A percentile compares a stretch with the other conserved stretches of the same genome.
These are phyloP conservation scores for Isatis lusitanica DNA, from an alignment of 441 rosid genomes.

Conservation along the genomic window DNA sequence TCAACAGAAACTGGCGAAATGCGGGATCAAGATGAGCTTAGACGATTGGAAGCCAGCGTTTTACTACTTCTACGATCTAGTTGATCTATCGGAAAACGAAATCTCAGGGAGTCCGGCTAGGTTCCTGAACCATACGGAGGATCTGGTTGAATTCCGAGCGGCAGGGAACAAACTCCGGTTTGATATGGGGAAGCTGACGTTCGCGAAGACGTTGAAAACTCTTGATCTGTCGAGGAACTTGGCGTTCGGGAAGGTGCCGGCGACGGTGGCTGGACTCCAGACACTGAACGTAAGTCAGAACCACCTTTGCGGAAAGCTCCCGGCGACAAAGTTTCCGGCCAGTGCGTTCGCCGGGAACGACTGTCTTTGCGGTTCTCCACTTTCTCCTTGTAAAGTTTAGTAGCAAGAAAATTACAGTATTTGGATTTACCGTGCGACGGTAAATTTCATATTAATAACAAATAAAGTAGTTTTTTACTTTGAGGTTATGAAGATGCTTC, in stretches of 20 bases:
- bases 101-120: conserved; percentile 58
- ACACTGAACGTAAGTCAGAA: conserved; percentile 58
- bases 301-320: conserved; percentile 70
- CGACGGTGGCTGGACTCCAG: conserved; percentile 43
- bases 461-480: background rate
- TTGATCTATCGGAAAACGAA: conserved; percentile 69
- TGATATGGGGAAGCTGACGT: conserved; percentile 49
- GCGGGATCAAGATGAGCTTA: conserved; percentile 64
- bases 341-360: conserved; percentile 55
- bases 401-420: background rate
- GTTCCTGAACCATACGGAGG: conserved; percentile 59
- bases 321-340: conserved; percentile 53
- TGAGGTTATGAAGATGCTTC: too few species aligned
- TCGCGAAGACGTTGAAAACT: conserved; percentile 45
- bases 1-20: conserved; percentile 64
- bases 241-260: conserved; percentile 59
- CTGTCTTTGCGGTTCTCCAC: conserved; percentile 73
- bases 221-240: conserved; percentile 62
- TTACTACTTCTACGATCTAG: conserved; percentile 48
- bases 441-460: background rate
- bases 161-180: conserved; percentile 58
- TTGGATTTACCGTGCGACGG: background rate
- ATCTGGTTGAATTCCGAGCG: conserved; percentile 54
- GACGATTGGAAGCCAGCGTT: conserved; percentile 58
- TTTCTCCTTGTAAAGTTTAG: conserved; percentile 51